Percentiles rank a stretch among this genome's conserved stretches.
These are phyloP conservation scores for Cytospora leucostoma DNA, from an alignment of 2,329 filamentous ascomycete genomes.

Conservation along the genomic window DNA sequence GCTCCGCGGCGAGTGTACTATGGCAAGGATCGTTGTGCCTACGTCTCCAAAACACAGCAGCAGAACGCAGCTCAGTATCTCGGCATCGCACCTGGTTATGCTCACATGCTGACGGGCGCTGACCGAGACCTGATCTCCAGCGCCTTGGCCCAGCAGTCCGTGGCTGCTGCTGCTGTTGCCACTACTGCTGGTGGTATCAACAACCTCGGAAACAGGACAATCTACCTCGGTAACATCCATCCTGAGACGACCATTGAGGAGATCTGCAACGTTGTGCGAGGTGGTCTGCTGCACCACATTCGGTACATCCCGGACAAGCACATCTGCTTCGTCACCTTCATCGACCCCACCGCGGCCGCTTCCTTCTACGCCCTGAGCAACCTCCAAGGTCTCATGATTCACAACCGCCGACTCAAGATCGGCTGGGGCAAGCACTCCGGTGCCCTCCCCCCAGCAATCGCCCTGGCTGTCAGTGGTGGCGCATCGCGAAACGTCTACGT, in stretches of 20 bases:
- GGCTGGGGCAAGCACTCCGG: conserved; percentile 99
- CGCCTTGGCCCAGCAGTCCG: conserved; percentile 93
- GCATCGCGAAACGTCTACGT: conserved; percentile 99
- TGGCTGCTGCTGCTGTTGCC: conserved; percentile 92
- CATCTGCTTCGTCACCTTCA: conserved; percentile 99
- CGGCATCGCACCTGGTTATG: conserved; percentile 93
- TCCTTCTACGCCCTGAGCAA: conserved; percentile 98
- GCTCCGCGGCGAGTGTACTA: conserved; percentile 95
- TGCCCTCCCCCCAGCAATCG: conserved; percentile 91
- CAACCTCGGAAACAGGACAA: conserved; percentile 95
- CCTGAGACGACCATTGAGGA: conserved; percentile 98
- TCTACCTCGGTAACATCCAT: conserved; percentile 98
- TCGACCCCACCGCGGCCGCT: conserved; percentile 94
- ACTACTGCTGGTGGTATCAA: conserved; percentile 96
- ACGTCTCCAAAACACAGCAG: conserved; percentile 99
- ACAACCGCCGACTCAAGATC: conserved; percentile 96
- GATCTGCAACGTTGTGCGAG: conserved; percentile 98
- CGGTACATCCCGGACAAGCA: conserved; percentile 99
- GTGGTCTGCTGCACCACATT: conserved; percentile 94
- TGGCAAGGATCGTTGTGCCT: conserved; percentile 96
- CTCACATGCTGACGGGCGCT: conserved; percentile 92
- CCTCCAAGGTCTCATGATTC: conserved; percentile 97
- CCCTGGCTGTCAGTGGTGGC: conserved; percentile 91
- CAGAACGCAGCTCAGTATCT: conserved; percentile 98
- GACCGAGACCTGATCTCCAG: conserved; percentile 97